Evolutionary conservation across 305 asterid genomes (phyloP).

Genomic region (Striga hermonthica): DNA sequence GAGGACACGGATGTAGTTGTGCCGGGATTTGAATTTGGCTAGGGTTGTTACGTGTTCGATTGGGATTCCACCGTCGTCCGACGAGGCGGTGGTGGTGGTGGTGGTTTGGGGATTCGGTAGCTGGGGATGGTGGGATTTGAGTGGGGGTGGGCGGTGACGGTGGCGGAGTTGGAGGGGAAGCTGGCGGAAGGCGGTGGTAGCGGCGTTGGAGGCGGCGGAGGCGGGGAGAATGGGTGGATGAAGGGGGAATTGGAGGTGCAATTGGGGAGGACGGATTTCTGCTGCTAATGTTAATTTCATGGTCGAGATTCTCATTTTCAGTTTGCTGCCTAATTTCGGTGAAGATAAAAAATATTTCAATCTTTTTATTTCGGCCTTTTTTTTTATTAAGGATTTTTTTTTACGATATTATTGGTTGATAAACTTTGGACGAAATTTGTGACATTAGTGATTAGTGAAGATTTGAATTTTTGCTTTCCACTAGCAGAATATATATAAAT

Average conservation of each 20-base stretch:
- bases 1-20: slow-evolving; percentile 78
- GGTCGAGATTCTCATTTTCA: neutral
- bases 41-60: slow-evolving; percentile 70
- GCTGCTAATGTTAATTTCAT: slow-evolving; percentile 32
- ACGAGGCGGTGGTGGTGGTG: slow-evolving; percentile 29
- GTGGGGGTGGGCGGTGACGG: neutral
- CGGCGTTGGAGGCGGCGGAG: slow-evolving; percentile 20
- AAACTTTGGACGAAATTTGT: neutral
- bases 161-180: slow-evolving; percentile 28
- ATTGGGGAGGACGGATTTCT: slow-evolving; percentile 33
- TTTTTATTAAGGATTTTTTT: neutral
- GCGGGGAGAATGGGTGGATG: slow-evolving; percentile 18
- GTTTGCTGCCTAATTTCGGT: neutral
- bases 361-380: neutral
- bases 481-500: too few species aligned
- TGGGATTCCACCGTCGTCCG: slow-evolving; percentile 62
- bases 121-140: slow-evolving; percentile 28
- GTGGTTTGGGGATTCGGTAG: slow-evolving; percentile 32
- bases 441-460: neutral
- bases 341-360: neutral
- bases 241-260: slow-evolving; percentile 17
- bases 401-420: neutral
- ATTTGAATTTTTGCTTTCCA: neutral
- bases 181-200: slow-evolving; percentile 17
- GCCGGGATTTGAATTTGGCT: slow-evolving; percentile 72